Evolutionary conservation across 75 land plant species (phyloP), one percentile per base, ranked within the genome.

Genomic region (Picea sitchensis): DNA sequence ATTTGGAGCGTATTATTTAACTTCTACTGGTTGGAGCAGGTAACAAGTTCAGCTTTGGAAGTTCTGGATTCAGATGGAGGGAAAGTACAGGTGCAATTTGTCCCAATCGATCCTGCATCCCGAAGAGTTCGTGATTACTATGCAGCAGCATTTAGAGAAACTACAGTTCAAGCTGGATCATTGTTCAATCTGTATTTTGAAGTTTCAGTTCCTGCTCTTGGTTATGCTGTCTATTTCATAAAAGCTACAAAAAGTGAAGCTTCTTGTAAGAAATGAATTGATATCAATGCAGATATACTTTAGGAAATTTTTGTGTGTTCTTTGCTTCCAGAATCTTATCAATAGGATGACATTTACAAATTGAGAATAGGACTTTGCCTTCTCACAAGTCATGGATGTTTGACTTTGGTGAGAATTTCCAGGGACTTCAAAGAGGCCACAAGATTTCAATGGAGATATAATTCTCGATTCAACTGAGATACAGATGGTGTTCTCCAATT

Each of bases 31-130:
- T 38, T 69, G 20, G 69, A 84, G 72, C 95, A 91, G 95, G 88
- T 93, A 59, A n/a, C 75, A n/a, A 72, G 73, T 73, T 85, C 87
- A 54, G 73, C 81, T 26, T 83, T 87, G 44, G 62, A 78, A 81
- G 96, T 98, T 84, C 78, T 47, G n/a, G 94, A 98, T 84, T 84
- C 88, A 32, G 77, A 79, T 58, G 99, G 99, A 47, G 86, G 68
- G 64, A 84, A 81, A 80, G 82, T 98, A 76, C 88, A 91, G 77
- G 92, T 93, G 41, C 99, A 98, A 73, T 69, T 93, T 54, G 58
- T 95, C 18, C 98, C 98, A 61, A 9, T 95, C 23, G 69, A 74
- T 8, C 78, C 89, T 71, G 81, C 80, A 21, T 82, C 89, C 47
- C 30, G 82, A 67, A 51, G 60, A 32, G 57, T 82, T 23, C 79